A percentile compares a stretch with the other conserved stretches of the same genome.
phyloP scores from a whole-genome alignment of 225 moss, liverwort and hornwort genomes.

The Physcomitrellopsis africana region DNA sequence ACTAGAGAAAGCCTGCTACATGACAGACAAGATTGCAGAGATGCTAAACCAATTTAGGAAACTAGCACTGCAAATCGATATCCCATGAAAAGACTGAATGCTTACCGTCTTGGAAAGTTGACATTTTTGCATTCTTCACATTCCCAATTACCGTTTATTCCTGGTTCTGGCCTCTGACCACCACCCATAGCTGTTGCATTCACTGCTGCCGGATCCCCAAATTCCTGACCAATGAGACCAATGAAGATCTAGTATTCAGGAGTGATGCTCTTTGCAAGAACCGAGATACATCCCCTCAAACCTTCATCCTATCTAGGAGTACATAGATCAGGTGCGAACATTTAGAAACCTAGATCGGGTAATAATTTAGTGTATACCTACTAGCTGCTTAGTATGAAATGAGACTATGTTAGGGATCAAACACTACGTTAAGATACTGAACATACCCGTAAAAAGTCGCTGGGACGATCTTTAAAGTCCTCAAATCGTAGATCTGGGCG shows the following conservation, averaged over 20 bases:
- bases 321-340: conserved; percentile 24
- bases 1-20: too few relatives aligned
- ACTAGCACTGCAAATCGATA: neutral
- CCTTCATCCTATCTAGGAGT: too few relatives aligned
- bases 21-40: too few relatives aligned
- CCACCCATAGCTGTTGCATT: conserved; percentile 99
- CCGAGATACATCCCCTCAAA: too few relatives aligned
- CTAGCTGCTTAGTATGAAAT: too few relatives aligned
- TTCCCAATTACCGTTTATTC: conserved; percentile 97
- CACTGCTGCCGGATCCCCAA: conserved; percentile 99
- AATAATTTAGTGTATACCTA: conserved; percentile 21
- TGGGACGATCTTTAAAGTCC: conserved; percentile 98
- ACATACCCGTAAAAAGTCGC: conserved; percentile 85
- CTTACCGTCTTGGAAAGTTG: conserved; percentile 96
- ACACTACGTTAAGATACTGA: too few relatives aligned
- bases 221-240: conserved; percentile 68
- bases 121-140: conserved; percentile 99
- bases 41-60: too few relatives aligned
- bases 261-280: too few relatives aligned
- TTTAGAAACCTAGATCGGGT: conserved; percentile 52
- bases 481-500: conserved; percentile 82
- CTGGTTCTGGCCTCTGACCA: conserved; percentile 94
- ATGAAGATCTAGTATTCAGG: too few relatives aligned
- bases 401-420: neutral
- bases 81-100: neutral